phyloP scores from a whole-genome alignment of 2,329 filamentous ascomycete genomes.

The Pyricularia pennisetigena region DNA sequence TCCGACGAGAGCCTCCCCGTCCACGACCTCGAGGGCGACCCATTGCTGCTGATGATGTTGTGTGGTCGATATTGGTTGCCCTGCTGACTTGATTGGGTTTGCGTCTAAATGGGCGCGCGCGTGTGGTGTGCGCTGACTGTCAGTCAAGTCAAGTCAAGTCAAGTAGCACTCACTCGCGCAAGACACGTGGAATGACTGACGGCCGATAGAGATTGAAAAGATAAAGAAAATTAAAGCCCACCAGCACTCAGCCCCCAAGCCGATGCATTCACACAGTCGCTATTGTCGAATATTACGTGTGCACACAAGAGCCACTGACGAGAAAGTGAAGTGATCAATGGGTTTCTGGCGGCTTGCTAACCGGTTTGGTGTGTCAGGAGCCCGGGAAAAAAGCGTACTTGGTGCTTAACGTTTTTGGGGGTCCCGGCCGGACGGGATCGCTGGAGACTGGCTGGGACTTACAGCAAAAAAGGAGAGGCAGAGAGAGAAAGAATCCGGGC shows the following conservation, averaged over 20 bases:
- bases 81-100: constrained; percentile 1
- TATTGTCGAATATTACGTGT: not conserved
- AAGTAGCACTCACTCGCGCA: not conserved
- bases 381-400: constrained; percentile 1
- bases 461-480: not conserved
- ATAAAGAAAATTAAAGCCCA: constrained; percentile 1
- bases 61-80: not conserved
- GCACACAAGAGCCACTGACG: not conserved
- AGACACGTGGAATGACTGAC: constrained; percentile 3
- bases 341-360: not conserved
- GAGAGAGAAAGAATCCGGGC: not conserved
- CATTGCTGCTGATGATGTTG: constrained; percentile 7
- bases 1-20: constrained; percentile 10
- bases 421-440: not conserved
- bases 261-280: not conserved
- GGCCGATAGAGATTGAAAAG: not conserved
- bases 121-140: not conserved
- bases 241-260: not conserved
- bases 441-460: constrained; percentile 1
- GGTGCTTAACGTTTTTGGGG: not conserved
- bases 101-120: constrained; percentile 7
- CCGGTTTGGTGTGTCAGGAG: constrained; percentile 1
- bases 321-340: not conserved
- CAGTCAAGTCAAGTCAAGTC: not conserved
- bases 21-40: constrained; percentile 10